phyloP scores from a whole-genome alignment of 306 rosid genomes.

The Acacia acuminata region DNA sequence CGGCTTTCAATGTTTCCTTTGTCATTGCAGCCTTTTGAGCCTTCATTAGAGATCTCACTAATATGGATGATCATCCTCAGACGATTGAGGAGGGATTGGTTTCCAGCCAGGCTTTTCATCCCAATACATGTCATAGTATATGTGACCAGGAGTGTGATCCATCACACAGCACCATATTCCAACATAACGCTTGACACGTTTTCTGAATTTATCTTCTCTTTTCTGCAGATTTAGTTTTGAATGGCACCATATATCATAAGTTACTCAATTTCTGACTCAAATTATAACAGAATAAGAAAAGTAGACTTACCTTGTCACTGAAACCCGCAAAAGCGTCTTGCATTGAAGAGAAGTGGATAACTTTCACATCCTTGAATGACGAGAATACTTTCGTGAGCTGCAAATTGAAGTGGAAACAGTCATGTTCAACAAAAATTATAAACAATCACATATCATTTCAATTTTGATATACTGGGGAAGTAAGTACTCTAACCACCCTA shows the following conservation, averaged over 20 bases:
- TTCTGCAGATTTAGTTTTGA: constrained; percentile 42
- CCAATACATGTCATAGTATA: constrained; percentile 95
- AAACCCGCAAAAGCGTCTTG: constrained; percentile 81
- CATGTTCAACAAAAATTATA: neutral
- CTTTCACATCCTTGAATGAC: constrained; percentile 82
- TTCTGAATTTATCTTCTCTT: constrained; percentile 73
- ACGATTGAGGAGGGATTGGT: constrained; percentile 78
- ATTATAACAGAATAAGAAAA: neutral
- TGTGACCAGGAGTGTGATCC: constrained; percentile 79
- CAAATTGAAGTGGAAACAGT: constrained; percentile 33
- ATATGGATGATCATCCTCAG: constrained; percentile 88
- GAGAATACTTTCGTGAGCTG: constrained; percentile 75
- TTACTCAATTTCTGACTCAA: neutral
- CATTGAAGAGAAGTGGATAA: constrained; percentile 88
- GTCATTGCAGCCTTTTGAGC: neutral
- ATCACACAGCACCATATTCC: constrained; percentile 98
- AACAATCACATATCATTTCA: neutral
- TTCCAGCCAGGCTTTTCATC: constrained; percentile 97
- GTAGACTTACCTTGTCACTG: constrained; percentile 63
- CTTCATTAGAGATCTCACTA: constrained; percentile 42
- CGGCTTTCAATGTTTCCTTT: neutral
- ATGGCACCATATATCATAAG: constrained; percentile 25
- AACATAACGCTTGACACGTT: constrained; percentile 67
- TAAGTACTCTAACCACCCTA: neutral
- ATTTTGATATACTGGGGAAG: neutral